phyloP scores from a whole-genome alignment of 2,329 filamentous ascomycete genomes.

The Celoporthe dispersa region DNA sequence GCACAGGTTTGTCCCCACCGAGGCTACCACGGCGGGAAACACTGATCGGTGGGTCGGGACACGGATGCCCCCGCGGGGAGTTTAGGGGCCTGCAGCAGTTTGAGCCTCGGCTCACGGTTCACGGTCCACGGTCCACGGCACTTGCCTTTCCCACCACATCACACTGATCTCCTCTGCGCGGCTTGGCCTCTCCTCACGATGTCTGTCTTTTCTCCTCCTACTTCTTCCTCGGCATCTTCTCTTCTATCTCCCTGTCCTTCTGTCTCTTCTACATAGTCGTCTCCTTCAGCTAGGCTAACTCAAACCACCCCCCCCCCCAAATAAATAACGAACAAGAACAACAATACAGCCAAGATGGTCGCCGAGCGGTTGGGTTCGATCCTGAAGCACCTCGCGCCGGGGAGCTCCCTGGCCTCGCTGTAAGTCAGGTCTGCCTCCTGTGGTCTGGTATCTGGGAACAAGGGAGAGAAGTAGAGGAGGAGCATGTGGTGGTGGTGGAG shows the following conservation, averaged over 20 bases:
- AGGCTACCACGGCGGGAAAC: neutral
- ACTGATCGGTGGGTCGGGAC: neutral
- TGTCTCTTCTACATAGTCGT: neutral
- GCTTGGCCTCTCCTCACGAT: neutral
- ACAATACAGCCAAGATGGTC: constrained; percentile 62
- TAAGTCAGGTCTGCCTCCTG: constrained; percentile 52
- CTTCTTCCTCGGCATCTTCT: neutral
- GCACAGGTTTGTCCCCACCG: neutral
- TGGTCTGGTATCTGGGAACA: neutral
- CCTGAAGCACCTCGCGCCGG: constrained; percentile 81
- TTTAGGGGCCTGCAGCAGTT: neutral
- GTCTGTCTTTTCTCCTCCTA: neutral
- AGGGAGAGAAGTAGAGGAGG: neutral
- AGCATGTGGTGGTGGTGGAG: neutral
- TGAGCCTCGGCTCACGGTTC: constrained; percentile 18
- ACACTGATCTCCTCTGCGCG: neutral
- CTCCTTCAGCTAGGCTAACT: neutral
- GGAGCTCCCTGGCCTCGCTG: constrained; percentile 75
- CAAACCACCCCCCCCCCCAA: no score
- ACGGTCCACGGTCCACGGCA: constrained; percentile 12
- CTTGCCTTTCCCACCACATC: neutral
- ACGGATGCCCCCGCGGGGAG: constrained; percentile 2
- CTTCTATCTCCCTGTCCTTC: neutral
- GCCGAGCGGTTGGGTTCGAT: constrained; percentile 86
- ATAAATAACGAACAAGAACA: neutral